phyloP scores from a whole-genome alignment of 768 basidiomycete genomes.

The Termitomyces heimii region DNA sequence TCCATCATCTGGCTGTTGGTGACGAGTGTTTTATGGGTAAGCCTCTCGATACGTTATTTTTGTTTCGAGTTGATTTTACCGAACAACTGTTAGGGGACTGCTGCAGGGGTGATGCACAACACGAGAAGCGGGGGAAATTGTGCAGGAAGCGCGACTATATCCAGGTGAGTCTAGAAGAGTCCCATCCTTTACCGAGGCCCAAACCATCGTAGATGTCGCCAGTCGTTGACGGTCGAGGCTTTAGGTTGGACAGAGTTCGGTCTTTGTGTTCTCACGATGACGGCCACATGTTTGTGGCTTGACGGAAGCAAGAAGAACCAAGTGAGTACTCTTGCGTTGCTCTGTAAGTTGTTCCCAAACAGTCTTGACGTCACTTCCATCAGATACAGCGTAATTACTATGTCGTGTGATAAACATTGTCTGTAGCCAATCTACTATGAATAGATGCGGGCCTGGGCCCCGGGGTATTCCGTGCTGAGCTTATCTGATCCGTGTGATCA shows the following conservation, averaged over 20 bases:
- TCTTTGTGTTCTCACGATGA: conserved; percentile 49
- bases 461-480: neutral
- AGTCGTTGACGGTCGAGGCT: conserved; percentile 67
- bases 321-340: conserved; percentile 14
- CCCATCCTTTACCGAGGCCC: neutral
- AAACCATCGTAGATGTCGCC: conserved; percentile 47
- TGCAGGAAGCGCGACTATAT: conserved; percentile 43
- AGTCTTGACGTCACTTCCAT: neutral
- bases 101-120: conserved; percentile 61
- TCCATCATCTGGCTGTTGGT: conserved; percentile 69
- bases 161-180: conserved; percentile 32
- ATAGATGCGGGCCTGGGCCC: neutral
- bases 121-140: conserved; percentile 60
- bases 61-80: neutral
- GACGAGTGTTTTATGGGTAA: conserved; percentile 64
- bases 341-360: neutral
- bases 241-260: conserved; percentile 74
- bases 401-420: conserved; percentile 4
- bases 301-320: conserved; percentile 14
- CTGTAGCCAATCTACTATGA: neutral
- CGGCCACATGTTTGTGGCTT: conserved; percentile 45
- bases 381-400: neutral
- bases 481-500: conserved; percentile 5
- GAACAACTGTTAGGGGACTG: conserved; percentile 44
- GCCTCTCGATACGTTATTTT: conserved; percentile 13